phyloP scores from a whole-genome alignment of 441 rosid species.

The Populus tomentosa region DNA sequence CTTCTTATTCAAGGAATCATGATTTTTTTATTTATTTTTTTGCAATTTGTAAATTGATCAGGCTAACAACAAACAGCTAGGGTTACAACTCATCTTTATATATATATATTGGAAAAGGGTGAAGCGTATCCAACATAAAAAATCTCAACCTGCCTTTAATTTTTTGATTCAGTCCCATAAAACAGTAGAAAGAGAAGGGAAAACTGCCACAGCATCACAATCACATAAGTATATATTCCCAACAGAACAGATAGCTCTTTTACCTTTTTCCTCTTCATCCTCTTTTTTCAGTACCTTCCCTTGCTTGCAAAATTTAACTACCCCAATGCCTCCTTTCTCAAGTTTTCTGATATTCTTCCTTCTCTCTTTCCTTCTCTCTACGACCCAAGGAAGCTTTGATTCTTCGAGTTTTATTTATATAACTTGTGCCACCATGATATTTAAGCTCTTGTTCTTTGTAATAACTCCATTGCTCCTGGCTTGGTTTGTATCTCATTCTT shows the following conservation, averaged over 20 bases:
- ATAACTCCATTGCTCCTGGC: slow-evolving; percentile 28
- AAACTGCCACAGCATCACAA: slow-evolving; percentile 17
- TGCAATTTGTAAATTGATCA: neutral
- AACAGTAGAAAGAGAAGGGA: slow-evolving; percentile 40
- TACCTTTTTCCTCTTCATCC: slow-evolving; percentile 23
- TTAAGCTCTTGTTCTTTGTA: slow-evolving; percentile 53
- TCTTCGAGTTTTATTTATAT: slow-evolving; percentile 50
- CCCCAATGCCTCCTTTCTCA: slow-evolving; percentile 79
- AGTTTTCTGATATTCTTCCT: slow-evolving; percentile 87
- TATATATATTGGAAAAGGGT: neutral
- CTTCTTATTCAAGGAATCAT: neutral
- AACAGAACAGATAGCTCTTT: slow-evolving; percentile 33
- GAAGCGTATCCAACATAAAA: slow-evolving; percentile 14
- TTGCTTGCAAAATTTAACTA: slow-evolving; percentile 83
- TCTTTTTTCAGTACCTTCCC: slow-evolving; percentile 48
- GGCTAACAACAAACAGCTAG: neutral
- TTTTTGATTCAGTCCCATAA: slow-evolving; percentile 42
- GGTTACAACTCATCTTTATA: neutral
- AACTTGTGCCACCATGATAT: slow-evolving; percentile 34
- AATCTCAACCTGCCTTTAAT: slow-evolving; percentile 25
- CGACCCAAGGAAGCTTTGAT: slow-evolving; percentile 78
- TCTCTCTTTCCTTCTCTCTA: too few relatives aligned
- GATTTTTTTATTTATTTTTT: neutral
- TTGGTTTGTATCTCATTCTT: slow-evolving; percentile 29
- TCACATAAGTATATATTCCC: slow-evolving; percentile 25